A percentile compares a stretch with the other conserved stretches of the same genome.
These are phyloP conservation scores for Ceratobasidium sp. DNA, from an alignment of 1,284 basidiomycete genomes.

Conservation along the genomic window DNA sequence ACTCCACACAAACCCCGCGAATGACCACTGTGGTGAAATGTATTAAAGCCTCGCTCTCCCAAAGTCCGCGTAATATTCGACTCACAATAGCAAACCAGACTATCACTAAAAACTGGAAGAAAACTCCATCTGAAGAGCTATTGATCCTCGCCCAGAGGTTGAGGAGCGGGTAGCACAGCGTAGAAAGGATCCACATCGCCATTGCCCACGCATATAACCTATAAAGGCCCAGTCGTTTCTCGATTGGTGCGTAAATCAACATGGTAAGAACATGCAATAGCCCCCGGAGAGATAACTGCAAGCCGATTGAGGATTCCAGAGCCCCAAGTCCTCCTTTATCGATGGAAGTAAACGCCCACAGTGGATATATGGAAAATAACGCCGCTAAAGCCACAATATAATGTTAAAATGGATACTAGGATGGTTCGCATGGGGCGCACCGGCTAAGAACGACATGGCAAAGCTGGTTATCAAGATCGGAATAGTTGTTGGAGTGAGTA, in stretches of 20 bases:
- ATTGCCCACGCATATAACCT: slow-evolving; percentile 44
- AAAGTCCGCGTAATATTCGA: background rate
- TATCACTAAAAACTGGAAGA: slow-evolving; percentile 25
- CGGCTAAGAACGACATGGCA: slow-evolving; percentile 21
- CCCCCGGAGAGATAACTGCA: slow-evolving; percentile 30
- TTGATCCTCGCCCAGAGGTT: slow-evolving; percentile 19
- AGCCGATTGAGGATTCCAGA: slow-evolving; percentile 25
- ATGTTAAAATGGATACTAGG: background rate
- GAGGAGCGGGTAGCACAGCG: slow-evolving; percentile 19
- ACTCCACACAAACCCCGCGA: slow-evolving; percentile 37
- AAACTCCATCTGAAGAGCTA: slow-evolving; percentile 23
- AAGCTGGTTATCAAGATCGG: slow-evolving; percentile 31
- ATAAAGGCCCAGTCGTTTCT: slow-evolving; percentile 25
- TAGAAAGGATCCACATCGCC: slow-evolving; percentile 23
- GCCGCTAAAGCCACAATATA: slow-evolving; percentile 10
- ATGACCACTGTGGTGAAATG: slow-evolving; percentile 24
- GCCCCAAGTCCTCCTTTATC: slow-evolving; percentile 32
- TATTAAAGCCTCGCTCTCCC: background rate
- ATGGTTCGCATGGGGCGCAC: background rate
- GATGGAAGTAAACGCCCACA: slow-evolving; percentile 37
- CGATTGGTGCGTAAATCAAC: slow-evolving; percentile 24
- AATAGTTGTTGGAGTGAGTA: slow-evolving; percentile 29
- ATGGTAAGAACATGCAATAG: slow-evolving; percentile 36
- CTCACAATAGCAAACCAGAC: slow-evolving; percentile 41
- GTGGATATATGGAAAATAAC: slow-evolving; percentile 22